Evolutionary conservation across 2,329 filamentous ascomycete genomes (phyloP), one percentile per base, ranked within the genome.

Genomic region (Colletotrichum brevisporum): DNA sequence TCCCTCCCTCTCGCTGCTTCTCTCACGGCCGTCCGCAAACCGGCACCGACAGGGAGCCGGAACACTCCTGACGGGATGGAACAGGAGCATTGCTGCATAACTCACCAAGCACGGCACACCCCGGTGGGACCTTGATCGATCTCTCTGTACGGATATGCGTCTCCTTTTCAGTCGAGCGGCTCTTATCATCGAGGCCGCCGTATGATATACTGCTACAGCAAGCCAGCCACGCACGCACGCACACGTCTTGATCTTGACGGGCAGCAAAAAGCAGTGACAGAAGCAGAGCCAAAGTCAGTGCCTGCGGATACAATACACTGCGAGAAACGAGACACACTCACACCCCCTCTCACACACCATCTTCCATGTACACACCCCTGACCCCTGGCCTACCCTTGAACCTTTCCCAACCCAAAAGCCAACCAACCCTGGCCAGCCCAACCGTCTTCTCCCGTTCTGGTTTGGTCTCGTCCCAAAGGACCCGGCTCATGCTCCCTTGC

Each of bases 401-500:
- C 62, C 21, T 39, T 41, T 52, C 47, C 50, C 50, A 60, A 55
- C 50, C 62, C 62, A 56, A 69, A 36, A 56, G 62, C 50, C 66
- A 69, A 60, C 48, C 54, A 68, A 16, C 65, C 65, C 53, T 68
- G 39, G 61, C 55, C 62, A 41, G 43, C 62, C 31, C 62, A 41
- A 50, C 62, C 31, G 47, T 66, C 57, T 53, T 59, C 50, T 69
- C 61, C 47, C 54, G 62, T 54, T 27, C 18, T 61, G 47, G 63
- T 26, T 21, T 65, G 63, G 63, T 45, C 36, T 62, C 27, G 63
- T 39, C 31, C 66, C 54, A 66, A 55, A 66, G 55, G 66, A 51
- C 55, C 66, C 55, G 55, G 66, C 66, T 66, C 55, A 51, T 18
- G 16, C 62, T 69, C 66, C 66, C 66, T 69, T 69, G 55, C 62